Evolutionary conservation across 352 stramenopile species (phyloP), one percentile per base, ranked within the genome.

Genomic region (Pythium folliculosum): DNA sequence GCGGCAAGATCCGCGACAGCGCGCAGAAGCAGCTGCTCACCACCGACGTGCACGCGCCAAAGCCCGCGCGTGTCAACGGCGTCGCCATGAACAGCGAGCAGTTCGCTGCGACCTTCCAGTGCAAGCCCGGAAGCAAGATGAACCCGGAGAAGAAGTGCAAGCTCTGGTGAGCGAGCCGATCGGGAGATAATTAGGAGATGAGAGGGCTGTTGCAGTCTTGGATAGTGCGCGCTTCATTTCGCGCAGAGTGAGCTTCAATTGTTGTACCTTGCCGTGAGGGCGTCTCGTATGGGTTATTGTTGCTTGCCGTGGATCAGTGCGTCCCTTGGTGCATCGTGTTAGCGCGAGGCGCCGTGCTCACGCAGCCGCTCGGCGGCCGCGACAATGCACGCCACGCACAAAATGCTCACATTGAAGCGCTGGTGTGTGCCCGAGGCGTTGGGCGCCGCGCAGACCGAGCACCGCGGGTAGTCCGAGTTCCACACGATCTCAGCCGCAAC

Each of bases 31-130:
- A 77, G 21, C 73, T 67, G 14, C 64, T 84, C 27, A 49, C 67
- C 38, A 84, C 72, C 6, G 75, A 90, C 38, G 38, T 67, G 4
- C 80, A 92, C 63, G 72, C 81, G 40, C 74, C 75, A 2, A 5
- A 67, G 5, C 69, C 82, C 30, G 64, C 14, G 35, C 61, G 67
- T 16, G 62, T 38, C 27, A 70, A 74, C 57, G 67, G 61, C 32
- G 67, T 67, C 9, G 55, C 52, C 27, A 70, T 74, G 55, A 74
- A 74, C 62, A 70, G 47, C 57, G 53, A 40, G 3, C 9, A 70
- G 1, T 74, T 74, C 47, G 47, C 55, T 35, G 58, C 38, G 27
- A 43, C 65, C 2, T 74, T 74, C 45, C 19, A 67, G 43, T 74
- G 67, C 62, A 30, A 60, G 38, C n/a, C 25, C 13, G 47, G 32